These are phyloP conservation scores for Barbatosphaeria neglecta DNA, from an alignment of 495 filamentous ascomycete species.

Conservation along the genomic window DNA sequence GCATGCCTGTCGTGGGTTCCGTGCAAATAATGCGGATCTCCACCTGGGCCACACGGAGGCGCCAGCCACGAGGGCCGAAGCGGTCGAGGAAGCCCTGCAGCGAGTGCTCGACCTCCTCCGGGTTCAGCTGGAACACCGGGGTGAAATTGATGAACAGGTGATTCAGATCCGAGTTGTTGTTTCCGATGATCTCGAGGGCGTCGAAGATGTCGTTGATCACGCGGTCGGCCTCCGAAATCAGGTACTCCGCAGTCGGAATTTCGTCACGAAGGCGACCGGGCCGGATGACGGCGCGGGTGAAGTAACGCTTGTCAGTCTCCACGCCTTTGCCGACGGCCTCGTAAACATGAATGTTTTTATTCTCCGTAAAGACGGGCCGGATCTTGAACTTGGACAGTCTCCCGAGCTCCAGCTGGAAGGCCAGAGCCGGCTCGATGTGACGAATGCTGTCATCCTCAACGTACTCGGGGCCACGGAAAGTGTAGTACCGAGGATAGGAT, in stretches of 20 bases:
- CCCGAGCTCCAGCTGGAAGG: conserved; percentile 93
- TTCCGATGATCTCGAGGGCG: conserved; percentile 93
- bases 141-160: conserved; percentile 99
- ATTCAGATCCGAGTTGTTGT: conserved; percentile 98
- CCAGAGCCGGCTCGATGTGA: conserved; percentile 89
- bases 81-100: conserved; percentile 91
- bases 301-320: conserved; percentile 95
- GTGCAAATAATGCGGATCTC: conserved; percentile 98
- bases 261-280: conserved; percentile 90
- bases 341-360: conserved; percentile 97
- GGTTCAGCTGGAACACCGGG: conserved; percentile 82
- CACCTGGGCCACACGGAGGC: conserved; percentile 90
- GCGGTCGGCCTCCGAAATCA: conserved; percentile 93
- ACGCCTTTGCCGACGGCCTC: conserved; percentile 89
- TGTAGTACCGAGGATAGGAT: conserved; percentile 93
- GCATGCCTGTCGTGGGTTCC: conserved; percentile 68
- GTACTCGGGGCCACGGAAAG: conserved; percentile 86
- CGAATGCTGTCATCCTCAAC: conserved; percentile 89
- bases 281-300: conserved; percentile 87
- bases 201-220: conserved; percentile 97
- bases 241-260: conserved; percentile 92
- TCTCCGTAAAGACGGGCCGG: conserved; percentile 96
- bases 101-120: conserved; percentile 84
- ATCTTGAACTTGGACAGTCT: conserved; percentile 94
- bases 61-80: conserved; percentile 90